Conservation (phyloP, 805 yeast genomes). For the Kodamaea jinghongensis region DNA sequence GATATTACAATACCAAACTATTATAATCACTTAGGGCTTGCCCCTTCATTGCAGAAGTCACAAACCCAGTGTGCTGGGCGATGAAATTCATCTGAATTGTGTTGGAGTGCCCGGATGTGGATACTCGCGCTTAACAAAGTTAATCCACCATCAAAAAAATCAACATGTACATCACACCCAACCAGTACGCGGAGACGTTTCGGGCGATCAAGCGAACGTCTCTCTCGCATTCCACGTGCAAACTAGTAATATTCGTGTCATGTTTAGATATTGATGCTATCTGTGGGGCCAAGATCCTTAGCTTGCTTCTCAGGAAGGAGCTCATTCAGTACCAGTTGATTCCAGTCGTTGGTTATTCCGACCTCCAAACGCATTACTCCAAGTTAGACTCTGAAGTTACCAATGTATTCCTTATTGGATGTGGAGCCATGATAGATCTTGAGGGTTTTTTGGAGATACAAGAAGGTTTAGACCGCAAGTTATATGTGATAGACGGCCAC, state of each 20-base stretch:
- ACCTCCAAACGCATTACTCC: constrained; percentile 59
- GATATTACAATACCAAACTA: too few species aligned
- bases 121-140: too few species aligned
- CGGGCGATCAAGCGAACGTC: constrained; percentile 67
- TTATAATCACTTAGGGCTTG: too few species aligned
- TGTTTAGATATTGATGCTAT: constrained; percentile 89
- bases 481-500: constrained; percentile 87
- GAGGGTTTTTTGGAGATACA: constrained; percentile 70
- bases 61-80: too few species aligned
- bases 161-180: constrained; percentile 72
- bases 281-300: constrained; percentile 79
- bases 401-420: constrained; percentile 79
- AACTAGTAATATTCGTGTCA: constrained; percentile 81
- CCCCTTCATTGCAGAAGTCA: too few species aligned
- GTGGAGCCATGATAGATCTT: constrained; percentile 89
- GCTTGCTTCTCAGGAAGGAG: constrained; percentile 70
- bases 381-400: constrained; percentile 71
- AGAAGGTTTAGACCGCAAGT: constrained; percentile 51
- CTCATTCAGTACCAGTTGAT: constrained; percentile 83
- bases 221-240: constrained; percentile 88
- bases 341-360: constrained; percentile 91
- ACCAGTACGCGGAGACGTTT: constrained; percentile 65
- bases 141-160: too few species aligned
- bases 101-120: too few species aligned
- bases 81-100: too few species aligned